A percentile compares a stretch with the other conserved stretches of the same genome.
These are phyloP conservation scores for Solanum neorickii DNA, from an alignment of 257 asterid species.

Conservation along the genomic window DNA sequence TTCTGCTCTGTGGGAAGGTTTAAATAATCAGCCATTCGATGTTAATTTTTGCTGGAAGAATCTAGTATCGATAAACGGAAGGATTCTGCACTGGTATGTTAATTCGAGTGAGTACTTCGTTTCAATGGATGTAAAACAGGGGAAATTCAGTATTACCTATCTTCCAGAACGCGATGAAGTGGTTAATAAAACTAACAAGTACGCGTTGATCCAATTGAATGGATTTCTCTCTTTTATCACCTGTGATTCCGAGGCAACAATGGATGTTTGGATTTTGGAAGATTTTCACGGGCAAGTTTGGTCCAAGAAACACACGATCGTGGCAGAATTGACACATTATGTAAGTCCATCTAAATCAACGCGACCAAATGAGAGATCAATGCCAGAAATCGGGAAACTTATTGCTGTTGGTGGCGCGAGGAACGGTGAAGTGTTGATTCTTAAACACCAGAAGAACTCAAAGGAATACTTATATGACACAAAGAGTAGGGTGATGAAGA, in stretches of 20 bases:
- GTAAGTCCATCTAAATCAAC: background rate
- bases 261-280: slow-evolving; percentile 7
- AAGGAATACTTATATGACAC: background rate
- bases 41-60: background rate
- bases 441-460: background rate
- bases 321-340: background rate
- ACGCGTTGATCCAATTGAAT: background rate
- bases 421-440: background rate
- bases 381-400: background rate
- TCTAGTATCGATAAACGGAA: background rate
- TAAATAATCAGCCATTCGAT: background rate
- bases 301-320: slow-evolving; percentile 6
- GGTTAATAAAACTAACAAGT: background rate
- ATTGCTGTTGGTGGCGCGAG: background rate
- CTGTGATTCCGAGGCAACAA: background rate
- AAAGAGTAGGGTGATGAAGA: background rate
- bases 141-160: background rate
- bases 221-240: background rate
- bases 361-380: background rate
- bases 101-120: background rate
- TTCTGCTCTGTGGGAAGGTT: background rate
- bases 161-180: background rate
- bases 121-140: background rate
- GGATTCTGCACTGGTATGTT: background rate
- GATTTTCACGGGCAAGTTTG: background rate